These are phyloP conservation scores for Neofusicoccum parvum DNA, from an alignment of 2,329 filamentous ascomycete species.

Conservation along the genomic window DNA sequence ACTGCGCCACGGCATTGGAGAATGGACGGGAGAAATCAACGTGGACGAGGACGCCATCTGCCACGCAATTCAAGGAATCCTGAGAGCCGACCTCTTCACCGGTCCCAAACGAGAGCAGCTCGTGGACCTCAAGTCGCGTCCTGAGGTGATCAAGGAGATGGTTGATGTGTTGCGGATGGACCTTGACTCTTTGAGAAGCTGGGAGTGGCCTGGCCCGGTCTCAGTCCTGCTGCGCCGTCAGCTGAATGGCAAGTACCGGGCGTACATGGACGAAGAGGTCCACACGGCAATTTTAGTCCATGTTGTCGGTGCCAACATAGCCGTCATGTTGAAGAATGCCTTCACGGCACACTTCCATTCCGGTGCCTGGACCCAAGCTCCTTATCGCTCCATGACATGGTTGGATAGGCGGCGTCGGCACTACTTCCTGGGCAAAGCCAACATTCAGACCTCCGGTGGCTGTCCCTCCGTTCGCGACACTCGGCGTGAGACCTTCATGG, in stretches of 20 bases:
- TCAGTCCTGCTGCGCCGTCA: slow-evolving; percentile 55
- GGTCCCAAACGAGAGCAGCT: slow-evolving; percentile 55
- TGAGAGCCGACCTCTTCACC: slow-evolving; percentile 54
- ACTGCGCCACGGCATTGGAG: slow-evolving; percentile 27
- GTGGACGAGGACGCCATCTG: slow-evolving; percentile 48
- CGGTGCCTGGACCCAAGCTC: slow-evolving; percentile 43
- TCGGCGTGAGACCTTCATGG: slow-evolving; percentile 41
- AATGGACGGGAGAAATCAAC: slow-evolving; percentile 28
- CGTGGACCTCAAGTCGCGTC: slow-evolving; percentile 53
- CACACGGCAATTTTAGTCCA: slow-evolving; percentile 59
- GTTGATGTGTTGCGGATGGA: slow-evolving; percentile 61
- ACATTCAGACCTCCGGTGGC: slow-evolving; percentile 29
- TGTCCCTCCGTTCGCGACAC: slow-evolving; percentile 27
- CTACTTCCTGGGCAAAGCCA: slow-evolving; percentile 44
- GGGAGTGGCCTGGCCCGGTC: slow-evolving; percentile 54
- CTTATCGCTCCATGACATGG: slow-evolving; percentile 35
- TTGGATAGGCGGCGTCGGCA: slow-evolving; percentile 46
- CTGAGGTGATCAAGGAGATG: slow-evolving; percentile 55
- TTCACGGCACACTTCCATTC: slow-evolving; percentile 43
- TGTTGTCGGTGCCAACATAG: slow-evolving; percentile 56
- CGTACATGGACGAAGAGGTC: slow-evolving; percentile 62
- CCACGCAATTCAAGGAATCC: slow-evolving; percentile 52
- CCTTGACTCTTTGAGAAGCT: slow-evolving; percentile 52
- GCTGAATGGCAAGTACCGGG: slow-evolving; percentile 60
- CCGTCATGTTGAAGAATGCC: slow-evolving; percentile 48